Base-by-base conservation (phyloP, 257 asterid species). In the Perilla frutescens region DNA sequence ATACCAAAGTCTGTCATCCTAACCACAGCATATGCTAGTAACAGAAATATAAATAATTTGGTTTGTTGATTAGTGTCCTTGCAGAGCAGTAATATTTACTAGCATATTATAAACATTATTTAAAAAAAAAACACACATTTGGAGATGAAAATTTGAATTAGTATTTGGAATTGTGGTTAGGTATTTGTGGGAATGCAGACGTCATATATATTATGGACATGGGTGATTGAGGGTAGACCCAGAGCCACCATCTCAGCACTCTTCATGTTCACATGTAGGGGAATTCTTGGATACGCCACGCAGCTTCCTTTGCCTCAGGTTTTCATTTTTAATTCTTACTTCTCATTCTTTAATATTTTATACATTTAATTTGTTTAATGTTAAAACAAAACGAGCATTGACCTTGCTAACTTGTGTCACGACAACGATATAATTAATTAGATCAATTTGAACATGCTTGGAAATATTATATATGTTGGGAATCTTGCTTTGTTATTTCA, bases 251-350 rank as follows among this genome's bases (percentile, higher is more conserved):
- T 92, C 3, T 75, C 99, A 3, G 88, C 98, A 14, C 67, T 91
- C 41, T 95, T 84, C 87, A 95, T 95, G 99, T 95, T 95, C 91
- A 92, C 99, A 20, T 88, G 87, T 68, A 78, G 99, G 47, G 99
- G 99, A 67, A 85, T 95, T 79, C 96, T 92, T 63, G 98, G 99
- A 66, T 95, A 92, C 72, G 85, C 85, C 64, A 95, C 99, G 1
- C 99, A 92, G 82, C 89, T 94, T 29, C 99, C 97, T 62, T 66
- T 91, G 68, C 97, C 98, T 10, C 81, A 88, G 96, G 98, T 93
- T 67, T 39, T 54, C 44, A 9, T 53, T 76, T 41, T 0, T 20
- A 20, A 20, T 20, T 20, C 26, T n/a, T 62, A 29, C 13, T 62
- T 70, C 43, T 59, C 55, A 49, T 57, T 45, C 14, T 65, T 47